Evolutionary conservation across 208 protist species (phyloP), one percentile per base, ranked within the genome.

Genomic region (Leishmania mexicana): DNA sequence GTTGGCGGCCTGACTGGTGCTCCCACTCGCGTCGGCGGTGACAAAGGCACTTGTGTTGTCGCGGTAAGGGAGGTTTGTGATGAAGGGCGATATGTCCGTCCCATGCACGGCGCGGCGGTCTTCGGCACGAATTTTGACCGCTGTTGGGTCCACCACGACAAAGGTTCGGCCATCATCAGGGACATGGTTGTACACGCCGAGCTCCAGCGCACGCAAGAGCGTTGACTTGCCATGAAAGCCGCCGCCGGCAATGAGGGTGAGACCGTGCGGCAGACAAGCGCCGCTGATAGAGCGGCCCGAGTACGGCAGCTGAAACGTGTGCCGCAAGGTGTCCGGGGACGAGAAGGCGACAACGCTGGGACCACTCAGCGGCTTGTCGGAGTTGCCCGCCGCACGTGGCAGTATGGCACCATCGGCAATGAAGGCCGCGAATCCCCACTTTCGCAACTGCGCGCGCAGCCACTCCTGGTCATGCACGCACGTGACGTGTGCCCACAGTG

Each of bases 151-250:
- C 19, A 83, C 80, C 28, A 97, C 92, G 15, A 98, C 97, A 76
- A 96, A 96, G 75, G 96, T 92, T 21, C 98, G 91, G 2, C 98
- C 97, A 83, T 99, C 98, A 42, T 94, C 93, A 6, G 94, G 94
- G 38, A 97, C 76, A 81, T 99, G 95, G 87, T 99, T 99, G 89
- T 99, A 99, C 38, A 99, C 88, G 6, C 97, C 98, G 1, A 98
- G 83, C 81, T 99, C 90, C 15, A 99, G 86, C 60, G 96, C 96
- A 13, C 92, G 81, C 74, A 99, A 85, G 58, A 99, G 86, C 17
- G 98, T 99, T 0, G 94, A 98, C 93, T 99, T 99, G 24, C 97
- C 96, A 83, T 99, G 96, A 81, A 98, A 99, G n/a, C 96, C 97
- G 15, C 97, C 97, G 54, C 98, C 98, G 1, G 98, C 96, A 51